phyloP scores from a whole-genome alignment of 257 asterid species.

The Solanum bulbocastanum region DNA sequence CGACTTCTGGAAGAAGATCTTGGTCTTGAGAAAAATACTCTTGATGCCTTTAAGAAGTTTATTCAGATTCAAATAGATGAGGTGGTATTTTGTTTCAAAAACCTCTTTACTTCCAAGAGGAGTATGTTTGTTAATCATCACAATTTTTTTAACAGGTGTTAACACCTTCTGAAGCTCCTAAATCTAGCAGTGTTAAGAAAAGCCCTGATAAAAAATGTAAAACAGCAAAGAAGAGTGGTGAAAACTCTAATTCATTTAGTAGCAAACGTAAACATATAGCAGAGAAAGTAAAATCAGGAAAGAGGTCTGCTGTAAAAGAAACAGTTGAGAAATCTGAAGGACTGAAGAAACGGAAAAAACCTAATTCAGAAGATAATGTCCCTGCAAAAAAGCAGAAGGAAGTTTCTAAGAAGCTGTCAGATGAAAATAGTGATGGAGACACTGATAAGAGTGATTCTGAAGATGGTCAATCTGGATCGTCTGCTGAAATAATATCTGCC shows the following conservation, averaged over 20 bases:
- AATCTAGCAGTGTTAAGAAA: constrained; percentile 35
- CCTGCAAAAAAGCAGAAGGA: constrained; percentile 45
- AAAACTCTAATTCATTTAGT: constrained; percentile 21
- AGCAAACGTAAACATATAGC: constrained; percentile 31
- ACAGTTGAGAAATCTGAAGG: constrained; percentile 32
- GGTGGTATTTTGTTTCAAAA: constrained; percentile 26
- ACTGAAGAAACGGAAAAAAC: constrained; percentile 52
- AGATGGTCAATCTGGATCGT: constrained; percentile 42
- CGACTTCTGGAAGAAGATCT: constrained; percentile 86
- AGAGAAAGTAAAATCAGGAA: constrained; percentile 27
- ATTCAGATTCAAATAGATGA: constrained; percentile 50
- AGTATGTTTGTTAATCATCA: neutral
- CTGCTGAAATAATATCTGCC: constrained; percentile 33
- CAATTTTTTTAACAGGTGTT: constrained; percentile 32
- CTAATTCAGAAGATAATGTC: constrained; percentile 26
- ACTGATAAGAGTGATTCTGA: constrained; percentile 45
- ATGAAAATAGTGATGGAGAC: constrained; percentile 38
- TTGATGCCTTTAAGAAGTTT: constrained; percentile 71
- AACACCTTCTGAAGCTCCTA: constrained; percentile 24
- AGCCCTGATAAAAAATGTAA: constrained; percentile 22
- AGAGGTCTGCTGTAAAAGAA: constrained; percentile 29
- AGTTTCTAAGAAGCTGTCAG: constrained; percentile 31
- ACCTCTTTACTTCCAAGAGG: neutral
- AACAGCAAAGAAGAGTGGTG: constrained; percentile 23
- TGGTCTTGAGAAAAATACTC: constrained; percentile 52